Conservation (phyloP, 805 yeast species). For the Myxozyma geophila region DNA sequence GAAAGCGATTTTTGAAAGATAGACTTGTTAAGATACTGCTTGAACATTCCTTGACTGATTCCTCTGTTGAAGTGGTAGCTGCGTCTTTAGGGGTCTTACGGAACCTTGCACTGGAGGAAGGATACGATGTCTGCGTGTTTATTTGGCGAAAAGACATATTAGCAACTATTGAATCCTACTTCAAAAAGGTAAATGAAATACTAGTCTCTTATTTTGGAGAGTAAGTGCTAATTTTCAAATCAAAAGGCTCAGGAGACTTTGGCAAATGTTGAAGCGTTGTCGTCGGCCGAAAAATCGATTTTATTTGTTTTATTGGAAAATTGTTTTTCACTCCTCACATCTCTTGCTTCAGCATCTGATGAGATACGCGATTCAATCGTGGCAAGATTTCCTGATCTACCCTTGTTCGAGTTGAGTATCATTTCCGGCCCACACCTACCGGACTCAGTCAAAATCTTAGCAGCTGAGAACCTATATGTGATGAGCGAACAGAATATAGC, state of each 20-base stretch:
- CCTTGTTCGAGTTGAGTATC: slow-evolving; percentile 26
- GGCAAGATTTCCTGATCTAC: slow-evolving; percentile 38
- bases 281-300: slow-evolving; percentile 50
- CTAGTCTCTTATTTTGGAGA: background rate
- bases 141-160: slow-evolving; percentile 82
- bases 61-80: slow-evolving; percentile 73
- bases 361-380: slow-evolving; percentile 44
- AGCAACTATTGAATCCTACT: slow-evolving; percentile 48
- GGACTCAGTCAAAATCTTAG: slow-evolving; percentile 34
- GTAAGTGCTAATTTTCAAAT: background rate
- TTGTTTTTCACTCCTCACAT: slow-evolving; percentile 67
- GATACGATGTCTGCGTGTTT: slow-evolving; percentile 75
- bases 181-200: slow-evolving; percentile 18
- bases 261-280: background rate
- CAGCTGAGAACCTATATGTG: slow-evolving; percentile 43
- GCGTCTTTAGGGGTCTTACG: slow-evolving; percentile 82
- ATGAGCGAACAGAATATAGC: slow-evolving; percentile 42
- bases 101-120: slow-evolving; percentile 82
- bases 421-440: slow-evolving; percentile 19
- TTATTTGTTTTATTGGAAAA: slow-evolving; percentile 75
- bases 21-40: slow-evolving; percentile 66
- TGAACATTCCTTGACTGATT: slow-evolving; percentile 67
- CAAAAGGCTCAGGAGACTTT: slow-evolving; percentile 3
- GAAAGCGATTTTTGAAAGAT: slow-evolving; percentile 70
- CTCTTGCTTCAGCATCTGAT: slow-evolving; percentile 49